phyloP scores from a whole-genome alignment of 192 early-diverging fungal species.

The Glomus cerebriforme region DNA sequence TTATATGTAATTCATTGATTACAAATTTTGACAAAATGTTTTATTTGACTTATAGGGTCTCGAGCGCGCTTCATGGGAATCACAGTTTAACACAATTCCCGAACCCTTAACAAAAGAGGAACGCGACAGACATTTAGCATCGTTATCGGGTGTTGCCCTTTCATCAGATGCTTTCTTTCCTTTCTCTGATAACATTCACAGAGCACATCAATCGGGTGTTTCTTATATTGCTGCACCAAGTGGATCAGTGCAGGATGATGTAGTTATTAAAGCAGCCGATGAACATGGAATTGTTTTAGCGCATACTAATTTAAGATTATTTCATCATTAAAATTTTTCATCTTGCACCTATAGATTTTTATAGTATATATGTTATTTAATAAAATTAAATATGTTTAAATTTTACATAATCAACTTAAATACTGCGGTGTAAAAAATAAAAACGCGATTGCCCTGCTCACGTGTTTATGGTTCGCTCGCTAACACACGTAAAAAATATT shows the following conservation, averaged over 20 bases:
- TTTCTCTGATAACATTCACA: constrained; percentile 93
- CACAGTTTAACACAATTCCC: constrained; percentile 81
- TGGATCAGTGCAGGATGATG: constrained; percentile 88
- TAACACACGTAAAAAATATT: too few species aligned
- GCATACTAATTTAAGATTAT: constrained; percentile 89
- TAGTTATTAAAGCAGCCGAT: constrained; percentile 82
- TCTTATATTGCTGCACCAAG: constrained; percentile 87
- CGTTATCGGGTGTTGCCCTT: constrained; percentile 76
- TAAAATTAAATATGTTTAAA: too few species aligned
- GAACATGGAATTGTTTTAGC: constrained; percentile 78
- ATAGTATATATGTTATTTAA: too few species aligned
- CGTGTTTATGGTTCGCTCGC: too few species aligned
- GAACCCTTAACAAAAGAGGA: constrained; percentile 76
- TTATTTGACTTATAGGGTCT: constrained; percentile 32
- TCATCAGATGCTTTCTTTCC: constrained; percentile 99
- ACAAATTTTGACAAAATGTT: too few species aligned
- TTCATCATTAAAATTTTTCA: constrained; percentile 77
- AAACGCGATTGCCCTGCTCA: too few species aligned
- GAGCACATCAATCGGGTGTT: constrained; percentile 84
- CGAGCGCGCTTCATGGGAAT: constrained; percentile 78
- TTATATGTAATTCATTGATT: background rate
- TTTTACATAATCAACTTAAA: too few species aligned
- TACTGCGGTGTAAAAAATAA: too few species aligned
- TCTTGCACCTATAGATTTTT: too few species aligned
- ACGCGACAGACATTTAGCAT: constrained; percentile 72